Evolutionary conservation across 768 basidiomycete genomes (phyloP), one percentile per base, ranked within the genome.

Genomic region (Amanita rimosa): DNA sequence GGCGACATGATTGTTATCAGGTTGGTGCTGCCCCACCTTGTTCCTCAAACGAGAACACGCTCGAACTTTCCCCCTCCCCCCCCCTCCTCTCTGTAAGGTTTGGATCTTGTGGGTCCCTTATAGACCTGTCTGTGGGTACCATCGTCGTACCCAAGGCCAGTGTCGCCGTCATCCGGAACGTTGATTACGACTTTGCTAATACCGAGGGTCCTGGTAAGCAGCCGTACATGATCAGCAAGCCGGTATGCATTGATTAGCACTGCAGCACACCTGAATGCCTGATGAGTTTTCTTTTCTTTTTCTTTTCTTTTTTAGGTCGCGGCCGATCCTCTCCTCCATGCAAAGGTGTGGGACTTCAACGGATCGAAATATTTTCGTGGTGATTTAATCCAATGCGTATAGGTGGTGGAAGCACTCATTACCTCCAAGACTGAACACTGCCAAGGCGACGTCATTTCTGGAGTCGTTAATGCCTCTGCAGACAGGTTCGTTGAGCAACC

Each of bases 71-170:
- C 48, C 33, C n/a, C n/a, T n/a, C n/a, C n/a, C n/a, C n/a, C n/a
- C n/a, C n/a, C n/a, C n/a, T n/a, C n/a, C n/a, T n/a, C n/a, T 49
- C 50, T 42, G 39, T 37, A 27, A 89, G 86, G 53, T 68, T 89
- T n/a, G 87, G 88, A 37, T 89, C 87, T 5, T 91, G 87, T 57
- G 87, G 86, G 24, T 76, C 76, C 29, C 70, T 89, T 49, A 67
- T 74, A 31, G 76, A 83, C 55, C 68, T 83, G 17, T 77, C 79
- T 14, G 81, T 88, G n/a, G 86, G 83, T 19, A 76, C 85, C 6
- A 71, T 89, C n/a, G 78, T 84, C 19, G 69, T 87, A 34, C 86
- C 87, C 17, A 74, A 68, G 53, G 71, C 78, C 3, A 78, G 83
- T 53, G 68, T 89, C n/a, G 71, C 78, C 29, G 72, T 89, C 24